phyloP scores from a whole-genome alignment of 768 basidiomycete species.

The Kwoniella sp. region DNA sequence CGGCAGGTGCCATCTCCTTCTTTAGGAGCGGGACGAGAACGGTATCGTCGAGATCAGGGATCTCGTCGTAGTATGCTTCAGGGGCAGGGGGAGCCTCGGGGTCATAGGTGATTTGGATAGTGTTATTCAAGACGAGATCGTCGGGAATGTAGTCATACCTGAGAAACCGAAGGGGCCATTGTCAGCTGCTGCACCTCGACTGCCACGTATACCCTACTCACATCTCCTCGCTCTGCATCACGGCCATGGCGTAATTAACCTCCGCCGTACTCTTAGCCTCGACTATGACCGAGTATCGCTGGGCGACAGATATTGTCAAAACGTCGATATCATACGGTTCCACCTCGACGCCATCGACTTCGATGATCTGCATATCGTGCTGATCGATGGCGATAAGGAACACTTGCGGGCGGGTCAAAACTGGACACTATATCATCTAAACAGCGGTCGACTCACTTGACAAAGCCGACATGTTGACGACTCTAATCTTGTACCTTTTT shows the following conservation, averaged over 20 bases:
- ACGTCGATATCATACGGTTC: constrained; percentile 68
- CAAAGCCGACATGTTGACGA: constrained; percentile 69
- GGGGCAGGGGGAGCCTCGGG: constrained; percentile 57
- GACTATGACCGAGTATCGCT: constrained; percentile 89
- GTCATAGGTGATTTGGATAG: constrained; percentile 75
- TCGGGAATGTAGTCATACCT: constrained; percentile 88
- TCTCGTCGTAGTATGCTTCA: constrained; percentile 53
- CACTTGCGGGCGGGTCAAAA: constrained; percentile 31
- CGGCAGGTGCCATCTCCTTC: constrained; percentile 55
- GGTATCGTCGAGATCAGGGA: constrained; percentile 16
- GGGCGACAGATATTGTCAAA: constrained; percentile 73
- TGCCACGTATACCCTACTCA: constrained; percentile 22
- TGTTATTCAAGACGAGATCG: constrained; percentile 72
- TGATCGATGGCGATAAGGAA: constrained; percentile 50
- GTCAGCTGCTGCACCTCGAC: not conserved
- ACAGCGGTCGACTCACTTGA: constrained; percentile 31
- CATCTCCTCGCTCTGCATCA: constrained; percentile 69
- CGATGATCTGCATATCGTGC: constrained; percentile 53
- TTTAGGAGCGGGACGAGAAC: constrained; percentile 57
- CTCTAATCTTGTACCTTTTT: constrained; percentile 82
- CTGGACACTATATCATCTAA: not conserved
- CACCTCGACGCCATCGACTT: constrained; percentile 58
- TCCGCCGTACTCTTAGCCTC: constrained; percentile 80
- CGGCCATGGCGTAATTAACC: constrained; percentile 71
- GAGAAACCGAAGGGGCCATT: not conserved